Base-by-base conservation (phyloP, 2,329 filamentous ascomycete genomes). In the Xenoacremonium recifei region DNA sequence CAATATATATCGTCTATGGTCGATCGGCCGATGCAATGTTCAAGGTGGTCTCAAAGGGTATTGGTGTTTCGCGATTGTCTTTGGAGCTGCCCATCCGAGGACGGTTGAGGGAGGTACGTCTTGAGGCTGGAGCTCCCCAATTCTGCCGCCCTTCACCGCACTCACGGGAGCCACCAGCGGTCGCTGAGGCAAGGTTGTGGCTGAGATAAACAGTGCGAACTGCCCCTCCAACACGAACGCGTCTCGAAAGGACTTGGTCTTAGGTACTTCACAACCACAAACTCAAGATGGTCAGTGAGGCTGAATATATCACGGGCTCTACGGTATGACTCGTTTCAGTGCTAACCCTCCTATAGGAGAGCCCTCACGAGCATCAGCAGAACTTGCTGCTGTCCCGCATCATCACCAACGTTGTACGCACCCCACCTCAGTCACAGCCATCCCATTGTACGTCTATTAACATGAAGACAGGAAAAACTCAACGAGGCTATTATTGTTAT, bases 301-400 rank as follows among this genome's bases (percentile, higher is more conserved):
- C 34, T 23, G 15, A 37, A 27, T 13, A 31, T 37, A 18, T 20
- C 35, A 18, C 15, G 27, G 27, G 25, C 19, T 38, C 40, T 13
- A 29, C 40, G 45, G 45, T 44, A 40, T 21, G 12, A 13, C 3
- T 10, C 16, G 39, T 16, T 16, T 4, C n/a, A 37, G 17, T 5
- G 23, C 23, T 27, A 13, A 27, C 13, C 13, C 13, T 9, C 9
- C 13, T 13, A 3, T 38, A 85, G 92, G 93, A 99, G 68, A 96
- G 89, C 59, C 93, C 93, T 29, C 93, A 99, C 63, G 93, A 97
- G 65, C 91, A 97, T 57, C 93, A 97, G 74, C 92, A 99, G 75
- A 95, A 87, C 60, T 76, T 96, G 39, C 77, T 99, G 58, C 80
- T 97, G 34, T 93, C 89, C 17, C 89, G 93, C 48, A 96, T 99